Base-by-base conservation (phyloP, 768 basidiomycete species). In the Trametopsis cervina region DNA sequence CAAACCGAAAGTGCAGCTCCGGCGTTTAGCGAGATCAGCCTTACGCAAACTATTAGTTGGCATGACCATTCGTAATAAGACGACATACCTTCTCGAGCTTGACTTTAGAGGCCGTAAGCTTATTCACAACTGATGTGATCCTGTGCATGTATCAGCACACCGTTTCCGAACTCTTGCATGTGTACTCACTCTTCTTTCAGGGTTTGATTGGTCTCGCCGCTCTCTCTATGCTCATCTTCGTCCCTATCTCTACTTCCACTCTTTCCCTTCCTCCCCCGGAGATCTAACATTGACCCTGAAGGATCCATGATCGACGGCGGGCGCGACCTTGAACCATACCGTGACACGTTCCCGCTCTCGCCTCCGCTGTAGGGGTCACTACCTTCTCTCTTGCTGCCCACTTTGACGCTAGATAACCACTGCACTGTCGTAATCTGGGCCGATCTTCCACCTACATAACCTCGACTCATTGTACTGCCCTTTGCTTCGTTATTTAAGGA, bases 1-100 rank as follows among this genome's bases (percentile, higher is more conserved):
- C 37, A 97, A 69, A 3, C 90, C 88, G 40, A 96, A 72, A 1
- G 90, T 92, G 56, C 89, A 89, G 12, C 81, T 85, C 9, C 90
- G 80, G 56, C 76, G 81, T 61, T 85, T 86, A 6, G 73, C 71
- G 33, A 86, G 67, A 46, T 87, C 85, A 39, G 80, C 78, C 83
- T 85, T 54, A n/a, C n/a, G n/a, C n/a, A n/a, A n/a, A n/a, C 2
- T 42, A 42, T 36, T 40, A 15, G 24, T 55, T 4, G 11, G 17
- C 11, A 11, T 11, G 17, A 17, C 11, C 35, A 11, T 36, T 17
- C 35, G 17, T 17, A 17, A 36, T 36, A 11, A 11, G 11, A 36
- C 11, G n/a, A 22, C 65, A 11, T 46, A 85, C 89, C 74, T 89
- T 92, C 61, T 95, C 93, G 10, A 94, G 78, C 52, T 84, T 88